phyloP scores from a whole-genome alignment of 441 rosid species.

The Corymbia citriodora region DNA sequence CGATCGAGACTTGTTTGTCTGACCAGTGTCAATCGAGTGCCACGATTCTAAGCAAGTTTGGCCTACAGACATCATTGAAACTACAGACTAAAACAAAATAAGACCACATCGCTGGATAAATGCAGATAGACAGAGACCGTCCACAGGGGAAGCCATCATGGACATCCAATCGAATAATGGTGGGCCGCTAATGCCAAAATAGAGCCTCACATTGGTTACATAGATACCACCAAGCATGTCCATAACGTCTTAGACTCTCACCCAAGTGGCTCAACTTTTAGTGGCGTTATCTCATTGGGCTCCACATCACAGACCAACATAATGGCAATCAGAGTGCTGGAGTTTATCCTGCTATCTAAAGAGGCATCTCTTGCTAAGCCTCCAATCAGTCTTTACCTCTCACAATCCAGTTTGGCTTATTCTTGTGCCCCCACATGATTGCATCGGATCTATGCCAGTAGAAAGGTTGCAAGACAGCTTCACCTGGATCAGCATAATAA shows the following conservation, averaged over 20 bases:
- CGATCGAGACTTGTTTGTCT: too few relatives aligned
- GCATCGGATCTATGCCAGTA: background rate
- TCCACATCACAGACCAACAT: background rate
- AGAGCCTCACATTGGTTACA: accelerated
- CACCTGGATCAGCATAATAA: background rate
- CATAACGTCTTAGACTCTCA: background rate
- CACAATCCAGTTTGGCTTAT: background rate
- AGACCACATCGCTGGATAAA: background rate
- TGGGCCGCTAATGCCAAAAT: background rate
- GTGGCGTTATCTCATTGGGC: background rate
- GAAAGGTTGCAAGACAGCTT: background rate
- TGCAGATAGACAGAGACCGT: too few relatives aligned
- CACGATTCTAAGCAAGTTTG: too few relatives aligned
- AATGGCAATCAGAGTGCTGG: background rate
- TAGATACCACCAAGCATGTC: background rate
- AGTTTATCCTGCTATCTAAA: background rate
- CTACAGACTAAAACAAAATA: background rate
- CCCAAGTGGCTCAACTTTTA: background rate
- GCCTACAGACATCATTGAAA: background rate
- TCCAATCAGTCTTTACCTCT: background rate
- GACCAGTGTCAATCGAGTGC: too few relatives aligned
- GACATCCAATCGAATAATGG: background rate
- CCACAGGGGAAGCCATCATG: accelerated
- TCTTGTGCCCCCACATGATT: background rate
- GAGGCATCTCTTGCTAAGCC: background rate